Conservation (phyloP, 202 grass and related monocot genomes). For the Schoenoplectus tabernaemontani region DNA sequence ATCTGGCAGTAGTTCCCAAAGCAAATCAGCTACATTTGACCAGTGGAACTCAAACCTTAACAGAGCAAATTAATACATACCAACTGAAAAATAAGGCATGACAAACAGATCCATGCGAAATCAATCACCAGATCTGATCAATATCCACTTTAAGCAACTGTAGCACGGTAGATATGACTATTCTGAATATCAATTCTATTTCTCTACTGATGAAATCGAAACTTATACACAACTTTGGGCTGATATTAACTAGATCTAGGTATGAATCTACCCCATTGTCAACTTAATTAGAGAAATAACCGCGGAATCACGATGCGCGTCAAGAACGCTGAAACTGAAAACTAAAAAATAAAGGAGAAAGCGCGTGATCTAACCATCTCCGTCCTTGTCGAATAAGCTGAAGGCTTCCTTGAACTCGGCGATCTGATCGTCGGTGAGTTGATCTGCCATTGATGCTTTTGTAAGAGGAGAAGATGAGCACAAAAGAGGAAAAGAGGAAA, state of each 20-base stretch:
- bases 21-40: conserved; percentile 17
- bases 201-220: neutral
- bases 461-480: neutral
- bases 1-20: neutral
- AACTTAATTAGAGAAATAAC: neutral
- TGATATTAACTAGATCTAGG: conserved; percentile 8
- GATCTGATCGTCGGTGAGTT: conserved; percentile 33
- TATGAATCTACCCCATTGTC: neutral
- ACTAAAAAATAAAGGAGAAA: neutral
- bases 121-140: conserved; percentile 4
- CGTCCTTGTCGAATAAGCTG: conserved; percentile 34
- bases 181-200: neutral
- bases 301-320: conserved; percentile 1
- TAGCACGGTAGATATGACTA: neutral
- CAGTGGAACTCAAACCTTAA: neutral
- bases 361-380: conserved; percentile 27
- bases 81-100: neutral
- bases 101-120: conserved; percentile 12
- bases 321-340: neutral
- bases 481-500: conserved; percentile 7
- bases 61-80: neutral
- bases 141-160: neutral
- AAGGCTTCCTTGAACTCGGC: conserved; percentile 30
- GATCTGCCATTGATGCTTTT: conserved; percentile 29
- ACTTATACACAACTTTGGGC: neutral